phyloP scores from a whole-genome alignment of 2,329 filamentous ascomycete species.

The Scortechinia acanthostroma region DNA sequence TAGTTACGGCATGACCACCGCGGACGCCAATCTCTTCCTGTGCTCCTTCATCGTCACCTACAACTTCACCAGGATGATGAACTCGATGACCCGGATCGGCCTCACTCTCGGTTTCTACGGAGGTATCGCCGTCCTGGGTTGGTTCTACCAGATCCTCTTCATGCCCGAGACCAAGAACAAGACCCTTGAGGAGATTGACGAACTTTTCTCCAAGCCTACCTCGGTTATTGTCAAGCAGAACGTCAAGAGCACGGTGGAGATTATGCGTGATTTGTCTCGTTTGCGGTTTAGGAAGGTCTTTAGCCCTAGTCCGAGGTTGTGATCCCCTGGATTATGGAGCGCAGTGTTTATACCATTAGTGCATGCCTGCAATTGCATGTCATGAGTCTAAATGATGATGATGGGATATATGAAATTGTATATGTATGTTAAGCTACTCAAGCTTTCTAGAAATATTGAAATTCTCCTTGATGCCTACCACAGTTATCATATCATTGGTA shows the following conservation, averaged over 20 bases:
- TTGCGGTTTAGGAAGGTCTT: too few relatives aligned
- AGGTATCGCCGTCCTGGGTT: conserved; percentile 64
- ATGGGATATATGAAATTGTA: too few relatives aligned
- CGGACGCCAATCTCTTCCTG: conserved; percentile 62
- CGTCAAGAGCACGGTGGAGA: conserved; percentile 16
- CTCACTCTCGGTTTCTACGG: conserved; percentile 68
- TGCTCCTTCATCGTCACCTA: conserved; percentile 69
- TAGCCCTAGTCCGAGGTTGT: too few relatives aligned
- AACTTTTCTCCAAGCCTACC: conserved; percentile 58
- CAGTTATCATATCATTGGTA: too few relatives aligned
- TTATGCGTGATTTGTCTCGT: too few relatives aligned
- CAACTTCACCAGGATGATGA: conserved; percentile 67
- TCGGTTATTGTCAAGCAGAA: conserved; percentile 55
- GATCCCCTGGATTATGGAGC: too few relatives aligned
- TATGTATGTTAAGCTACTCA: too few relatives aligned
- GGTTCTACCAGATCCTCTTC: conserved; percentile 68
- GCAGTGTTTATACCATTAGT: too few relatives aligned
- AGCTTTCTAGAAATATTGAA: too few relatives aligned
- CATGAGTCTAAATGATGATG: too few relatives aligned
- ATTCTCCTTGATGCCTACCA: too few relatives aligned
- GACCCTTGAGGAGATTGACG: conserved; percentile 64
- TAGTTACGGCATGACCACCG: conserved; percentile 68
- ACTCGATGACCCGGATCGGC: conserved; percentile 59
- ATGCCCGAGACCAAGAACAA: conserved; percentile 72
- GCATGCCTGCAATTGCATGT: too few relatives aligned